Percentiles rank a stretch among this genome's conserved stretches.
These are phyloP conservation scores for Blastocystis sp. DNA, from an alignment of 352 stramenopile species.

Conservation along the genomic window DNA sequence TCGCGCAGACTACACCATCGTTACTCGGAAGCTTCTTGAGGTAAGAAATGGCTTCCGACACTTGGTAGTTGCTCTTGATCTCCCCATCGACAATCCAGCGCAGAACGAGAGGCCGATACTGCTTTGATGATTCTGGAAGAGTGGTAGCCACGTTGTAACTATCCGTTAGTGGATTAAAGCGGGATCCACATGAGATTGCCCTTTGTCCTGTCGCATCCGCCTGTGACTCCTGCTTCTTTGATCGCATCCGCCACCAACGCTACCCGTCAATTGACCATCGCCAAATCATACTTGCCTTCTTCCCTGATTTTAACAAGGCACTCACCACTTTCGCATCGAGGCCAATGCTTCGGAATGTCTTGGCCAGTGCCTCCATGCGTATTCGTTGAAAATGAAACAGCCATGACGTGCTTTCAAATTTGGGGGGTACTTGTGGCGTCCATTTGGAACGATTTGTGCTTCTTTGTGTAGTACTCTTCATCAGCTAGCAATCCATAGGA, in stretches of 20 bases:
- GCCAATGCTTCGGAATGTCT: constrained; percentile 36
- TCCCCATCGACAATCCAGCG: constrained; percentile 53
- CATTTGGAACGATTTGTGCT: too few species aligned
- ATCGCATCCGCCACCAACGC: constrained; percentile 38
- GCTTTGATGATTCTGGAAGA: constrained; percentile 6
- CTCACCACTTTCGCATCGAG: constrained; percentile 60
- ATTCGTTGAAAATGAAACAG: neutral
- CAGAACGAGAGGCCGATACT: constrained; percentile 54
- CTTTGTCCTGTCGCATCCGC: constrained; percentile 50
- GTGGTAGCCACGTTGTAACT: constrained; percentile 66
- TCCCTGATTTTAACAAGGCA: constrained; percentile 21
- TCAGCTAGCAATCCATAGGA: too few species aligned
- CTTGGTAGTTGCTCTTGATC: constrained; percentile 42
- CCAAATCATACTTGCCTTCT: constrained; percentile 7
- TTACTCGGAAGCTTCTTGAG: constrained; percentile 37
- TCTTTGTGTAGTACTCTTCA: too few species aligned
- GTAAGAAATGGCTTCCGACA: neutral
- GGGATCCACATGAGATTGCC: constrained; percentile 64
- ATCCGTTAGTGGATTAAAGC: neutral
- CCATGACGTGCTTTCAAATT: too few species aligned
- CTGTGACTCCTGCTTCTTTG: constrained; percentile 53
- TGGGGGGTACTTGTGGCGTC: too few species aligned
- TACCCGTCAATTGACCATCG: neutral
- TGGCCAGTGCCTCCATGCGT: constrained; percentile 26
- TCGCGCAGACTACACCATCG: neutral